A percentile compares a stretch with the other conserved stretches of the same genome.
Evolutionary conservation across 148 eudicot species (phyloP).

Genomic region (Fagopyrum esculentum): DNA sequence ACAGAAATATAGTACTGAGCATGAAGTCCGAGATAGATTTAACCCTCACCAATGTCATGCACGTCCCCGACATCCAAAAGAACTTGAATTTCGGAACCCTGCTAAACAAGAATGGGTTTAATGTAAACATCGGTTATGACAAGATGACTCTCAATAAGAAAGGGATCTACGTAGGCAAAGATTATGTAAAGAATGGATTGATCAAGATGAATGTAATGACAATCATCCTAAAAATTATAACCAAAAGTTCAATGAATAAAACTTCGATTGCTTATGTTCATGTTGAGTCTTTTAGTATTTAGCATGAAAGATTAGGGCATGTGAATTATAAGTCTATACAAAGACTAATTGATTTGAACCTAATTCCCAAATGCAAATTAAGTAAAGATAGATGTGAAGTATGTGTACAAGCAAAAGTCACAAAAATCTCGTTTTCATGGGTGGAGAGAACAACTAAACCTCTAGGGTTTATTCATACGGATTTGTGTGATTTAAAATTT

Average conservation of each 20-base stretch:
- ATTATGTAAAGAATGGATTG: not conserved
- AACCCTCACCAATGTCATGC: not conserved
- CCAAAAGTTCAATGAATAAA: too few relatives aligned
- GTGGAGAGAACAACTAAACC: too few relatives aligned
- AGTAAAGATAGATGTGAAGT: not conserved
- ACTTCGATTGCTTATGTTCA: too few relatives aligned
- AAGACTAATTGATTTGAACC: not conserved
- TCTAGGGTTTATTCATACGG: not conserved
- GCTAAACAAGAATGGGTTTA: not conserved
- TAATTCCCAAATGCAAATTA: not conserved
- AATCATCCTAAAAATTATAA: too few relatives aligned
- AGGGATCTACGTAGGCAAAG: not conserved
- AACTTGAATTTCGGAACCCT: too few relatives aligned
- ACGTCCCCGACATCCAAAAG: too few relatives aligned
- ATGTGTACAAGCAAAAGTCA: not conserved
- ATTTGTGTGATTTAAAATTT: not conserved
- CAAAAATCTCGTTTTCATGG: not conserved
- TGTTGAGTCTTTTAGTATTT: too few relatives aligned
- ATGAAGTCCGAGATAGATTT: not conserved
- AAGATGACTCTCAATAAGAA: not conserved
- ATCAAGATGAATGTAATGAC: not conserved
- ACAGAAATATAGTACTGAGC: not conserved
- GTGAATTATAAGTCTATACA: not conserved
- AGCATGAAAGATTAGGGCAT: not conserved
- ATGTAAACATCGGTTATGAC: not conserved